Base-by-base conservation (phyloP, 495 filamentous ascomycete genomes). In the Durotheca rogersii region DNA sequence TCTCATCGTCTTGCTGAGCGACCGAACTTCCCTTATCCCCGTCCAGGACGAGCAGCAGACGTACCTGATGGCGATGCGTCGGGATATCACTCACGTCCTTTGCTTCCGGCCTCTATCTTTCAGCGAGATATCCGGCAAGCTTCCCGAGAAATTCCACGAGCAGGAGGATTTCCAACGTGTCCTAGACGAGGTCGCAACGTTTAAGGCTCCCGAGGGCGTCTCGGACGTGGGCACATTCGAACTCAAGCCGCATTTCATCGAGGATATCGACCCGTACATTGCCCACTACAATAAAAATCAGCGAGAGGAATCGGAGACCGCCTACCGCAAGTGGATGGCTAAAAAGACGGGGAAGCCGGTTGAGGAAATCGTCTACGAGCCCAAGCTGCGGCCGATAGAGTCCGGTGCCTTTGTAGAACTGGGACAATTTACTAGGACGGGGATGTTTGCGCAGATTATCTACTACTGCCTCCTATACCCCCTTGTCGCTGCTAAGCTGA, bases 201-300 rank as follows among this genome's bases (percentile, higher is more conserved):
- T 90, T 76, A 88, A 87, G 37, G 69, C 88, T 15, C 93, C 94
- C 0, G 93, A 97, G 66, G 92, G 93, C 6, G 64, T 99, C 27
- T 88, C 86, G 21, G 93, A 97, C 67, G 85, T 88, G 7, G 93
- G 93, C 19, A 95, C 87, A 0, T 97, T 99, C 58, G 90, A 95
- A 62, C 74, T 99, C 32, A 95, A 92, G 67, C 80, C 84, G 0
- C 78, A 95, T 45, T 89, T 84, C 53, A 76, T 95, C 19, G 85
- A 87, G 43, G 77, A 94, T 18, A 81, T 97, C 20, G 93, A 99
- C 65, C 93, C 93, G 3, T 99, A 96, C 62, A 89, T 89, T 58
- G 85, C 90, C 10, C 88, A 96, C 56, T 99, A 93, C 70, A 90
- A 81, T 53, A 94, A 95, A 67, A 97, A 97, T 65, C 94, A 97